Evolutionary conservation across 1,284 basidiomycete genomes (phyloP), one percentile per base, ranked within the genome.

Genomic region (Cutaneotrichosporon sp.): DNA sequence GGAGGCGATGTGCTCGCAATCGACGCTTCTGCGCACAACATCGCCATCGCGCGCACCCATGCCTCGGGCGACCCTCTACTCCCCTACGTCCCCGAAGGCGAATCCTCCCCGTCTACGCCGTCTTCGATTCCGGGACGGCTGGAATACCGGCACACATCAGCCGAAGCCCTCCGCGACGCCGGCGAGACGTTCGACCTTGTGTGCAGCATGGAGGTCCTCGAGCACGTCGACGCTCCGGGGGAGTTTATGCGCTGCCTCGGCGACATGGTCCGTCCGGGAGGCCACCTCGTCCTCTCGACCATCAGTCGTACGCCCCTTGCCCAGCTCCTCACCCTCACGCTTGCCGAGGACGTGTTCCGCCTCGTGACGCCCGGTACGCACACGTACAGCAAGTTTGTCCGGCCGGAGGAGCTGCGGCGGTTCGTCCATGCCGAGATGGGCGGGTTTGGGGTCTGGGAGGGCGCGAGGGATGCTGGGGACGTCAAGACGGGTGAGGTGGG

Each of bases 141-240:
- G 19, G 71, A 72, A 19, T 98, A 97, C 73, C 73, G 82, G n/a
- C 84, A 90, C 65, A 80, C 82, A 0, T 80, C 88, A 0, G 91
- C 88, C 0, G 94, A 97, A 69, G 79, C 80, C 0, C 80, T 83
- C 5, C 70, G 80, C 20, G 81, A 83, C 9, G 70, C 61, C 7
- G 75, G 76, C 19, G 66, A 80, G 26, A 80, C 80, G 39, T 98
- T 87, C 68, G 94, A 98, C 71, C 80, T 94, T 7, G 92, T 99
- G 14, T 96, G 91, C 70, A 88, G 91, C 10, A 92, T 98, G 91
- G 96, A 99, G 71, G 93, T 99, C 16, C 70, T 99, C 38, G 96
- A 99, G 76, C 96, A 99, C 68, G 96, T 99, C 54, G 87, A 96
- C 67, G 84, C 92, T 62, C 94, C 96, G 0, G 79, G 83, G 11